Base-by-base conservation (phyloP, 2,329 filamentous ascomycete species). In the Xylaria sp. region DNA sequence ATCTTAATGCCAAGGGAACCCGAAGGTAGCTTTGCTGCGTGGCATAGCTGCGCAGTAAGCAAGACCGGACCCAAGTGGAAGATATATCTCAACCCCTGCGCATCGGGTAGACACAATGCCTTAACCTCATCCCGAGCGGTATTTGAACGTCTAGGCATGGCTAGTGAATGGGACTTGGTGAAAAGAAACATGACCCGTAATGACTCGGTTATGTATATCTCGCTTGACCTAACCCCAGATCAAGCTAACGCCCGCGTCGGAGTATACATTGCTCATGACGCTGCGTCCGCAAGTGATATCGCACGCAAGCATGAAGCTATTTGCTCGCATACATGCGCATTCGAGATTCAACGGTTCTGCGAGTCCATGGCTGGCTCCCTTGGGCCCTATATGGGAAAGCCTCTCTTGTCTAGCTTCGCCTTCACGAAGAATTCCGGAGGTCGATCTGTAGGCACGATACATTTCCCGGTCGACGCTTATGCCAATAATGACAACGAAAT, bases 291-390 rank as follows among this genome's bases (percentile, higher is more conserved):
- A 13, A 12, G 39, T 5, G 25, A 20, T 0, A 63, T 72, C 36
- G 71, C 71, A 12, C 36, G 32, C 9, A 66, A 65, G 43, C 69
- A 71, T 8, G 57, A 43, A 12, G 58, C 60, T 1, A 57, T 72
- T 34, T 70, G 63, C 56, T 55, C 69, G 2, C 36, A 68, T 18
- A 41, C 63, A 1, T n/a, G 30, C 28, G 13, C 56, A 18, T 72
- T 65, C 32, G 71, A 72, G 58, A 69, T 72, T 13, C 67, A 70
- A 43, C 67, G 67, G n/a, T 72, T 72, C 65, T 71, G 64, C 58
- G 59, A 63, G 28, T 34, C 36, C 1, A 69, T 72, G 63, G 65
- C 55, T 3, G 67, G 71, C 4, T 59, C 60, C 8, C 48, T 57
- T 2, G 67, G 69, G 1, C 67, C 71, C 1, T 72, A 68, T 39